Evolutionary conservation across 2,329 filamentous ascomycete genomes (phyloP).

Genomic region (Hawksworthiomyces lignivorus): DNA sequence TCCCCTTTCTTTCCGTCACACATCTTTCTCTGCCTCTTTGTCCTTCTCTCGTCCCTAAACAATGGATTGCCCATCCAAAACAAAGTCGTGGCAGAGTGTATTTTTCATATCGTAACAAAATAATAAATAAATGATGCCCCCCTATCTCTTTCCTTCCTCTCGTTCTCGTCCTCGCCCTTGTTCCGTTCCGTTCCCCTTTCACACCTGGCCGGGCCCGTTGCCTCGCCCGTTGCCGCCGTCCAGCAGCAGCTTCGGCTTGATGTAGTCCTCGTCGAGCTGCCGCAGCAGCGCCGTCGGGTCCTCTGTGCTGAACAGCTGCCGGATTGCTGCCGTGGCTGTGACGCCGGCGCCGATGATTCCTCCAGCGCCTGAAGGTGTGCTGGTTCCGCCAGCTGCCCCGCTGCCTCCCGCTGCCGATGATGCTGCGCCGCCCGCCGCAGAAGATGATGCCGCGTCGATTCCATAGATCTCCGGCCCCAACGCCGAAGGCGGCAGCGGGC

Average conservation of each 20-base stretch:
- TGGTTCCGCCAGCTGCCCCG: background rate
- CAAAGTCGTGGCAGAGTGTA: too few species aligned
- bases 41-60: too few species aligned
- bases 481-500: slow-evolving; percentile 28
- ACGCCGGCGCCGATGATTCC: slow-evolving; percentile 30
- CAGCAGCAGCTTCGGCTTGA: slow-evolving; percentile 20
- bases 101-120: too few species aligned
- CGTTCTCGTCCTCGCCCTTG: too few species aligned
- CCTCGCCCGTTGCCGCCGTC: slow-evolving; percentile 18
- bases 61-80: too few species aligned
- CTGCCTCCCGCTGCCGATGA: slow-evolving; percentile 15
- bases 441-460: slow-evolving; percentile 6
- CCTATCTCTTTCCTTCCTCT: too few species aligned
- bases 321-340: slow-evolving; percentile 69
- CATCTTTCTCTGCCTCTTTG: too few species aligned
- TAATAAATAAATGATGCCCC: too few species aligned
- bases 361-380: background rate
- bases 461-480: slow-evolving; percentile 8
- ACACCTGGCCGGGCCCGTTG: slow-evolving; percentile 13
- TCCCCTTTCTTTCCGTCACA: too few species aligned
- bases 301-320: slow-evolving; percentile 73
- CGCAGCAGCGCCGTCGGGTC: slow-evolving; percentile 87
- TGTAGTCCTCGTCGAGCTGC: slow-evolving; percentile 72
- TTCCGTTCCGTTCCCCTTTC: too few species aligned
- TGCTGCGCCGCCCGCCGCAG: slow-evolving; percentile 20